These are phyloP conservation scores for Solanum virginianum DNA, from an alignment of 257 asterid genomes.

Conservation along the genomic window DNA sequence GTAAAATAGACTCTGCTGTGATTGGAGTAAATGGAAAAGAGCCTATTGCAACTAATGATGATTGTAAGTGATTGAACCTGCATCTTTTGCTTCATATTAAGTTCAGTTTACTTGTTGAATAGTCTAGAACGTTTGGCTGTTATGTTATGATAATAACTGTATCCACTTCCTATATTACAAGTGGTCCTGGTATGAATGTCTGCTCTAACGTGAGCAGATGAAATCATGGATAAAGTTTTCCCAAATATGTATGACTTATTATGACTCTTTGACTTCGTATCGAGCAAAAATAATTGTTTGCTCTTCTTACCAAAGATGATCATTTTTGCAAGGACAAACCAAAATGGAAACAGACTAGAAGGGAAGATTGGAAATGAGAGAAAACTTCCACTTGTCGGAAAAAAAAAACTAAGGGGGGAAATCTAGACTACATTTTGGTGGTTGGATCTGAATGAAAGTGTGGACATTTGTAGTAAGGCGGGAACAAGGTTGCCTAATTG, in stretches of 20 bases:
- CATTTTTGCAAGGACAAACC: not conserved
- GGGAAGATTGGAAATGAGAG: not conserved
- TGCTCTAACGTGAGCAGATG: not conserved
- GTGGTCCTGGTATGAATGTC: not conserved
- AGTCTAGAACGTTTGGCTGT: not conserved
- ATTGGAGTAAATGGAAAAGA: slow-evolving; percentile 17
- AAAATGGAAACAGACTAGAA: not conserved
- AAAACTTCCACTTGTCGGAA: not conserved
- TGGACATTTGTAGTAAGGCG: not conserved
- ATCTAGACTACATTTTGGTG: not conserved
- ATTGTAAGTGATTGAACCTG: slow-evolving; percentile 35
- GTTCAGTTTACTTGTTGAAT: not conserved
- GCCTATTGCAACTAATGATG: slow-evolving; percentile 12
- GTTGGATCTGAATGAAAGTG: not conserved
- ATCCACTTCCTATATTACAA: not conserved
- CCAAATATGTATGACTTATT: not conserved
- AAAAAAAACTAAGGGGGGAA: not conserved
- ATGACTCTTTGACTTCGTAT: not conserved
- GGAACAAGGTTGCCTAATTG: not conserved
- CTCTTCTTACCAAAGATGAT: not conserved
- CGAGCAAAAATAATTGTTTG: not conserved
- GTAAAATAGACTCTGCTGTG: slow-evolving; percentile 15
- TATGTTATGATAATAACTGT: not conserved
- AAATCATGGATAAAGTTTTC: not conserved
- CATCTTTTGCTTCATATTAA: not conserved